phyloP scores from a whole-genome alignment of 805 yeast genomes.

The Metschnikowia lachancei region DNA sequence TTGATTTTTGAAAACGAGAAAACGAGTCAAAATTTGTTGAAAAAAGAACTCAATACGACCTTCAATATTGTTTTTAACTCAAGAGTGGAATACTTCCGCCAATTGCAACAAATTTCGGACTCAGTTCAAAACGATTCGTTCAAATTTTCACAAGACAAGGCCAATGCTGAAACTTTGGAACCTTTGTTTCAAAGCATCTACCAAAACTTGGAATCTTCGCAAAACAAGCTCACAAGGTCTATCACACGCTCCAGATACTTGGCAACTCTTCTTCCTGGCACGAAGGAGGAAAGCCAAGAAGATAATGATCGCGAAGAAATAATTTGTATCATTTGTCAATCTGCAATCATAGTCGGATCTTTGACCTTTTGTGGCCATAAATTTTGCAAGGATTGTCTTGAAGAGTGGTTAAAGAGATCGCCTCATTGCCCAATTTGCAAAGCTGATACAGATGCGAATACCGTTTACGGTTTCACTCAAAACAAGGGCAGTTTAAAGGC shows the following conservation, averaged over 20 bases:
- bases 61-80: slow-evolving; percentile 70
- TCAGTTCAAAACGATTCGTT: slow-evolving; percentile 47
- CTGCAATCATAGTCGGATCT: slow-evolving; percentile 68
- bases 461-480: slow-evolving; percentile 69
- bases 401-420: slow-evolving; percentile 63
- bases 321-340: slow-evolving; percentile 76
- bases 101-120: slow-evolving; percentile 84
- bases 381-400: slow-evolving; percentile 79
- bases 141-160: slow-evolving; percentile 8
- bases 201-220: slow-evolving; percentile 8
- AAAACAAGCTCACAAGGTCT: slow-evolving; percentile 26
- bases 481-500: slow-evolving; percentile 52
- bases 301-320: slow-evolving; percentile 34
- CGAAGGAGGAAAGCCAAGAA: slow-evolving; percentile 5
- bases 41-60: slow-evolving; percentile 48
- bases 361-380: slow-evolving; percentile 90
- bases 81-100: slow-evolving; percentile 79
- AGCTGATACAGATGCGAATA: slow-evolving; percentile 42
- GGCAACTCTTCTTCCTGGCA: slow-evolving; percentile 22
- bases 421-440: slow-evolving; percentile 83
- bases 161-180: slow-evolving; percentile 8
- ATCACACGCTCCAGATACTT: slow-evolving; percentile 38
- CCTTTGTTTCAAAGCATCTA: slow-evolving; percentile 8
- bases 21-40: slow-evolving; percentile 37
- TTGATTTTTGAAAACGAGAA: slow-evolving; percentile 41